These are phyloP conservation scores for Penicillium rolfsii DNA, from an alignment of 2,329 filamentous ascomycete genomes.

Conservation along the genomic window DNA sequence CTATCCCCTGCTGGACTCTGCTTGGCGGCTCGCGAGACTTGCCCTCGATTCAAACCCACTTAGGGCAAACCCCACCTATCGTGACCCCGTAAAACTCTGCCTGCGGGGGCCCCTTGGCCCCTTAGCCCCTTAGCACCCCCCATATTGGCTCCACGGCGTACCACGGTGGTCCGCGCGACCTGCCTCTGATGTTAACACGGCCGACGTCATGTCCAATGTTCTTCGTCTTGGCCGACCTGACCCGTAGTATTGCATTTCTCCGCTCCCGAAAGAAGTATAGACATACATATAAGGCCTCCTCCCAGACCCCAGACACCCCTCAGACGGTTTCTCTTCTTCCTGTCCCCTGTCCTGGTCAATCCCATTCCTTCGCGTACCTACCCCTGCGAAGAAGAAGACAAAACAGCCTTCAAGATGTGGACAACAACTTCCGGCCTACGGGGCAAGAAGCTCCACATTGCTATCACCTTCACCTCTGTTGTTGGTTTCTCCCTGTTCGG, in stretches of 20 bases:
- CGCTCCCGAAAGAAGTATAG: slow-evolving; percentile 4
- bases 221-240: slow-evolving; percentile 8
- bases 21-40: slow-evolving; percentile 10
- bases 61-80: slow-evolving; percentile 8
- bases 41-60: slow-evolving; percentile 4
- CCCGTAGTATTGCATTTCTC: slow-evolving; percentile 4
- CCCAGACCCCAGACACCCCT: slow-evolving; percentile 1
- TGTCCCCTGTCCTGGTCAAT: slow-evolving; percentile 5
- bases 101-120: slow-evolving; percentile 9
- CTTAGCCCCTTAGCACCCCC: neutral
- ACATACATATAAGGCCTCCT: slow-evolving; percentile 7
- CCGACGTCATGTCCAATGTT: slow-evolving; percentile 12
- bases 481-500: slow-evolving; percentile 57
- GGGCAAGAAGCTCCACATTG: slow-evolving; percentile 24
- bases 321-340: neutral
- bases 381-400: neutral
- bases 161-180: slow-evolving; percentile 12
- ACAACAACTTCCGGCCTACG: slow-evolving; percentile 32
- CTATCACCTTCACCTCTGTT: slow-evolving; percentile 35
- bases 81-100: slow-evolving; percentile 10
- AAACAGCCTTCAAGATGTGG: slow-evolving; percentile 32
- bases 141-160: neutral
- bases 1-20: neutral
- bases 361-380: slow-evolving; percentile 2
- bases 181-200: slow-evolving; percentile 9